Evolutionary conservation across 805 yeast genomes (phyloP).

Genomic region (Yueomyces sinensis): DNA sequence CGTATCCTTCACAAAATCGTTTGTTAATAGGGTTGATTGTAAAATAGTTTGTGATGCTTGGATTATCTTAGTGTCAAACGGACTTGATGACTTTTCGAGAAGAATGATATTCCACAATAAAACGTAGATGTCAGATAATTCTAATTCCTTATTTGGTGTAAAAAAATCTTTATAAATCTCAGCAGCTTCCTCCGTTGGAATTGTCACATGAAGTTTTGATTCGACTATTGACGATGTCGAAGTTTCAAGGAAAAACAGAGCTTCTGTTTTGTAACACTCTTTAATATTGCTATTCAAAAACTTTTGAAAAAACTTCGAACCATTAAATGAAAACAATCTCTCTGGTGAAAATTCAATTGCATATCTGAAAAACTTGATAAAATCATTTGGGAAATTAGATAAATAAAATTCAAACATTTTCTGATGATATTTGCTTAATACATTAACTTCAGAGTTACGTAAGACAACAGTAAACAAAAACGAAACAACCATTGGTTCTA

Average conservation of each 20-base stretch:
- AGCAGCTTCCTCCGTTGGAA: slow-evolving; percentile 16
- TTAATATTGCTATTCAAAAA: slow-evolving; percentile 34
- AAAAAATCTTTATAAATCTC: slow-evolving; percentile 3
- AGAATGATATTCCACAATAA: slow-evolving; percentile 41
- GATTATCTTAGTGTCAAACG: slow-evolving; percentile 10
- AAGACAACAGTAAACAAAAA: slow-evolving; percentile 37
- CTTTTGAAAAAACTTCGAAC: slow-evolving; percentile 33
- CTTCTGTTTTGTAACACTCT: slow-evolving; percentile 24
- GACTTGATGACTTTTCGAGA: slow-evolving; percentile 24
- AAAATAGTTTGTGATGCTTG: not conserved
- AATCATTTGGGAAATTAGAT: slow-evolving; percentile 29
- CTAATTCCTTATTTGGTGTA: slow-evolving; percentile 2
- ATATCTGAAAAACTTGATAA: slow-evolving; percentile 29
- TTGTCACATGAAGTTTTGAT: slow-evolving; percentile 19
- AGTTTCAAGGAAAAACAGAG: slow-evolving; percentile 30
- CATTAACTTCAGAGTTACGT: slow-evolving; percentile 41
- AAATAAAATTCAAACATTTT: slow-evolving; percentile 29
- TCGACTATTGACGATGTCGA: slow-evolving; percentile 21
- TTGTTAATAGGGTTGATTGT: not conserved
- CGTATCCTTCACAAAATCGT: slow-evolving; percentile 29
- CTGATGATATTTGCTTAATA: slow-evolving; percentile 35
- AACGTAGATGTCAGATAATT: slow-evolving; percentile 28
- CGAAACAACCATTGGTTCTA: no score
- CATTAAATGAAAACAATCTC: slow-evolving; percentile 30
- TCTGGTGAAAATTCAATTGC: slow-evolving; percentile 30